Percentiles rank a stretch among this genome's conserved stretches.
Evolutionary conservation across 352 stramenopile genomes (phyloP).

Genomic region (Pythium rishiriense): DNA sequence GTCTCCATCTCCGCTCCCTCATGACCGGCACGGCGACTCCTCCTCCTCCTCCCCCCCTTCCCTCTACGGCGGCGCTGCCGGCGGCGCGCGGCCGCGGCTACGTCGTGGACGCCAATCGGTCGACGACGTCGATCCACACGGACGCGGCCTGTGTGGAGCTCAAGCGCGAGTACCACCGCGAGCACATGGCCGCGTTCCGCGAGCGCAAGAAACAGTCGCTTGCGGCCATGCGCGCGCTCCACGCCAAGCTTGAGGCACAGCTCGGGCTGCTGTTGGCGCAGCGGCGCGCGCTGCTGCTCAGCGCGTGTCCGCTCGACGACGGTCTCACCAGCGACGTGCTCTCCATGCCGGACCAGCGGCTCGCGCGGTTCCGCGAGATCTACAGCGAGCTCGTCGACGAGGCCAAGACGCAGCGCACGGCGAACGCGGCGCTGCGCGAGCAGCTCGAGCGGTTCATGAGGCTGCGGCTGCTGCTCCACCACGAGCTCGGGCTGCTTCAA

Average conservation of each 20-base stretch:
- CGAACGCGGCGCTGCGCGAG: conserved; percentile 10
- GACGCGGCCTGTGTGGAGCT: not conserved
- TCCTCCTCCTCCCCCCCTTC: not conserved
- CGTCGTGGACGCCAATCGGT: not conserved
- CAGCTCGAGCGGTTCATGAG: conserved; percentile 11
- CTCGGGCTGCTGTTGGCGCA: conserved; percentile 9
- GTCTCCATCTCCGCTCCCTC: not conserved
- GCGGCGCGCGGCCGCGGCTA: not conserved
- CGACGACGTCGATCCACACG: too few relatives aligned
- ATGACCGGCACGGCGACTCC: too few relatives aligned
- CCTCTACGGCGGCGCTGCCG: too few relatives aligned
- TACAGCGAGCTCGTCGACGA: conserved; percentile 19
- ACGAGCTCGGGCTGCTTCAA: conserved; percentile 14
- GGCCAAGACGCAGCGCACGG: conserved; percentile 10
- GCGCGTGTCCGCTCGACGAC: conserved; percentile 1
- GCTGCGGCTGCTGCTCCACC: conserved; percentile 23
- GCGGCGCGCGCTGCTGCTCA: conserved; percentile 19
- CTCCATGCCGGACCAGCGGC: not conserved
- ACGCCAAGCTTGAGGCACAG: conserved; percentile 18
- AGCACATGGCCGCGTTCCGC: conserved; percentile 25
- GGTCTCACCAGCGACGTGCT: not conserved
- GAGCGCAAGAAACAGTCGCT: conserved; percentile 24
- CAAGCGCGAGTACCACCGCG: conserved; percentile 24
- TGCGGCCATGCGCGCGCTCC: conserved; percentile 9
- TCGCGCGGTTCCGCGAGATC: conserved; percentile 7